Conservation (phyloP, 1,284 basidiomycete species). For the Mycena citricolor region DNA sequence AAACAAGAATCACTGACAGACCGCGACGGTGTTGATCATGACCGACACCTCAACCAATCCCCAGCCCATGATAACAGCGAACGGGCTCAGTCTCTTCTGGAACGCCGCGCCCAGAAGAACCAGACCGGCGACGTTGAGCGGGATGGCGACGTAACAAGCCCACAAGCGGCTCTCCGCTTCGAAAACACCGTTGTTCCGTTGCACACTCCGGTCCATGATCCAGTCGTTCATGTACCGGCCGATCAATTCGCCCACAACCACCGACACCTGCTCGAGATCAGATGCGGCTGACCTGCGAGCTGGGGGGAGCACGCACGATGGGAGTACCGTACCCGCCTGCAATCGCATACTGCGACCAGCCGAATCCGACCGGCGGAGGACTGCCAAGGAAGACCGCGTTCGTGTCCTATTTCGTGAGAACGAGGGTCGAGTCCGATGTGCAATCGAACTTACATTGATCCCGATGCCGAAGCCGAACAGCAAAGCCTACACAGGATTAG, state of each 20-base stretch:
- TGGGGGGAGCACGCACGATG: slow-evolving; percentile 42
- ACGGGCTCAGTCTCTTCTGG: slow-evolving; percentile 55
- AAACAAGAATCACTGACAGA: slow-evolving; percentile 43
- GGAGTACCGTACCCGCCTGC: slow-evolving; percentile 65
- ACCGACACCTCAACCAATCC: slow-evolving; percentile 58
- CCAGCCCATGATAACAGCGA: slow-evolving; percentile 66
- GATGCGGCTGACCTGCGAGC: not conserved
- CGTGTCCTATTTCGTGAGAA: slow-evolving; percentile 47
- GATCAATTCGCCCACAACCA: slow-evolving; percentile 68
- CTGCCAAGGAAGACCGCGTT: slow-evolving; percentile 67
- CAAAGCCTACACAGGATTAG: slow-evolving; percentile 41
- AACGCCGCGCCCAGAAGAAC: slow-evolving; percentile 58
- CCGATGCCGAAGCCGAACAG: slow-evolving; percentile 72
- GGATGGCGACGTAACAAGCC: slow-evolving; percentile 65
- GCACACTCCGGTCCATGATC: slow-evolving; percentile 58
- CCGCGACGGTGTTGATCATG: slow-evolving; percentile 67
- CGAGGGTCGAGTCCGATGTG: not conserved
- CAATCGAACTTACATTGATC: slow-evolving; percentile 55
- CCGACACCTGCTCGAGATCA: slow-evolving; percentile 46
- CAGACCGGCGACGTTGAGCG: slow-evolving; percentile 65
- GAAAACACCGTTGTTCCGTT: slow-evolving; percentile 66
- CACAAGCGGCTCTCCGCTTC: slow-evolving; percentile 70
- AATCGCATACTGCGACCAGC: slow-evolving; percentile 39
- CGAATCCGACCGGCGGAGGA: slow-evolving; percentile 50
- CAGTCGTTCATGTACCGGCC: slow-evolving; percentile 70